Conservation (phyloP, 441 rosid genomes). For the Breynia disticha region DNA sequence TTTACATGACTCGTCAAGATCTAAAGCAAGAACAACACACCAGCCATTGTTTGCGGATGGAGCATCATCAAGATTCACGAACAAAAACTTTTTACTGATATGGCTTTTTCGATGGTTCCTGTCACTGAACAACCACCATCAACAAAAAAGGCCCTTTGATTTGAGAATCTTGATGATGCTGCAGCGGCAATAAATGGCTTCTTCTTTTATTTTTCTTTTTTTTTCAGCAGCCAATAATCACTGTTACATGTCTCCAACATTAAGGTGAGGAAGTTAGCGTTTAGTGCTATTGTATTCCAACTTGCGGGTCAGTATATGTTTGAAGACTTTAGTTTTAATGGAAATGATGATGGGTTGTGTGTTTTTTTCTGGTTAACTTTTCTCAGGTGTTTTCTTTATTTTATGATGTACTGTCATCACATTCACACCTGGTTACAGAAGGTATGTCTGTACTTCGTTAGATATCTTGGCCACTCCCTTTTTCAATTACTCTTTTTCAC, state of each 20-base stretch:
- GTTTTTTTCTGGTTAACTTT: constrained; percentile 10
- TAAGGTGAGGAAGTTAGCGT: too few species aligned
- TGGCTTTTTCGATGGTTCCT: constrained; percentile 1
- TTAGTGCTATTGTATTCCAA: too few species aligned
- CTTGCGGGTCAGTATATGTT: too few species aligned
- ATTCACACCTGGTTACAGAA: too few species aligned
- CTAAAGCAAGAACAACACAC: constrained; percentile 10
- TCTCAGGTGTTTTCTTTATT: constrained; percentile 10
- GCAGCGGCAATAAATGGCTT: constrained; percentile 91
- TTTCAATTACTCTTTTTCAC: too few species aligned
- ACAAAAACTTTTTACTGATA: constrained; percentile 11
- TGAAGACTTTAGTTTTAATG: too few species aligned
- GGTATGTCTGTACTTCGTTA: constrained; percentile 30
- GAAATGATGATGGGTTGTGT: constrained; percentile 10
- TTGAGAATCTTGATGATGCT: constrained; percentile 99
- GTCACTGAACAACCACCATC: too few species aligned
- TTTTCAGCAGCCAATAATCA: neutral
- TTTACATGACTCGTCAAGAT: constrained; percentile 19
- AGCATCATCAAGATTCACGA: constrained; percentile 86
- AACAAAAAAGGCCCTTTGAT: neutral
- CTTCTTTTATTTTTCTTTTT: neutral
- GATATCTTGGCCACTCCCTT: constrained; percentile 3
- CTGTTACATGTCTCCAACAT: neutral
- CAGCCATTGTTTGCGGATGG: constrained; percentile 81
- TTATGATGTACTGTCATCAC: constrained; percentile 1